These are phyloP conservation scores for Quercus rubra DNA, from an alignment of 306 rosid species.

Conservation along the genomic window DNA sequence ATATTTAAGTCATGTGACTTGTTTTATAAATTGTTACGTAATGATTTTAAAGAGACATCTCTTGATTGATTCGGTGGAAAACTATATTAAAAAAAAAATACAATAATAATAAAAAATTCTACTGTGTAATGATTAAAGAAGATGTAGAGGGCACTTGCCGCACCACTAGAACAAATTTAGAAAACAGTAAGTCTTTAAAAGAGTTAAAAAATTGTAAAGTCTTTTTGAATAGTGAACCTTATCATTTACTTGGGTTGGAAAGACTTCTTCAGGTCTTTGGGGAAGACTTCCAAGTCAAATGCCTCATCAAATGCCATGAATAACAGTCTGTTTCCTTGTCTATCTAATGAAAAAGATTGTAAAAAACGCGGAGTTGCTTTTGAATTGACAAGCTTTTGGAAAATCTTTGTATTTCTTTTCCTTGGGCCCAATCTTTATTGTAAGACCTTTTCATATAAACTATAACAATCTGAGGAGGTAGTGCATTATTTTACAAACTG, in stretches of 20 bases:
- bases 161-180: not conserved
- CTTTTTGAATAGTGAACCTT: not conserved
- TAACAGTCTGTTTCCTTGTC: not conserved
- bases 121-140: too few species aligned
- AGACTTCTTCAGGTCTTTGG: constrained; percentile 33
- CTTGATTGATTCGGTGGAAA: too few species aligned
- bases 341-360: not conserved
- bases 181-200: not conserved
- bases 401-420: not conserved
- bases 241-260: constrained; percentile 10
- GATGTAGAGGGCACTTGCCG: not conserved
- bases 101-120: too few species aligned
- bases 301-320: not conserved
- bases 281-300: constrained; percentile 57
- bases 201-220: too few species aligned
- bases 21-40: fast-evolving
- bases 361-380: constrained; percentile 40
- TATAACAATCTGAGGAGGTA: not conserved
- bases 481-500: too few species aligned
- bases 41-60: too few species aligned
- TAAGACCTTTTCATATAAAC: not conserved
- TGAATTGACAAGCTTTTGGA: constrained; percentile 22
- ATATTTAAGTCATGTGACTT: too few species aligned
- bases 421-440: not conserved
- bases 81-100: too few species aligned